Evolutionary conservation across 2,329 filamentous ascomycete genomes (phyloP).

Genomic region (Beauveria sp.): DNA sequence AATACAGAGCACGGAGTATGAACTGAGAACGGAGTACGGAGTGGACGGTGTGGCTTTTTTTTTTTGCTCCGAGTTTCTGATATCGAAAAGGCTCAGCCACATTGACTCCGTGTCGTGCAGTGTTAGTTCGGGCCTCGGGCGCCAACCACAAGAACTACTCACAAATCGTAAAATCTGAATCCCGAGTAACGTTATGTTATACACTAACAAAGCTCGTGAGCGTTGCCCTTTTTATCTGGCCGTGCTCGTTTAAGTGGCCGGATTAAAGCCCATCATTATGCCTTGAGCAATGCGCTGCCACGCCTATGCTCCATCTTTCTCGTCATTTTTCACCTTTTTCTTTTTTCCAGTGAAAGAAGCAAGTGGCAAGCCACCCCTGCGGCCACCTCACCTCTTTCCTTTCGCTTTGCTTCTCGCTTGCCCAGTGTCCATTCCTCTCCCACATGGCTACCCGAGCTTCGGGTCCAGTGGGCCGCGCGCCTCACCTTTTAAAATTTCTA

Average conservation of each 20-base stretch:
- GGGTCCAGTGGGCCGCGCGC: not conserved
- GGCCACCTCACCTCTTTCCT: not conserved
- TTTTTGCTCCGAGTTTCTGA: not conserved
- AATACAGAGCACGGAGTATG: no score
- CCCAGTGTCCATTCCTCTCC: not conserved
- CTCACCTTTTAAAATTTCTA: not conserved
- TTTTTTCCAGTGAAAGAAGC: not conserved
- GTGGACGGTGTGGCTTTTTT: not conserved
- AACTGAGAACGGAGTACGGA: no score
- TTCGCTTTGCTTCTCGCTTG: not conserved
- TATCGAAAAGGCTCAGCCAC: no score
- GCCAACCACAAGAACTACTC: no score
- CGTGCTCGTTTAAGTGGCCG: not conserved
- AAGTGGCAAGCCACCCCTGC: not conserved
- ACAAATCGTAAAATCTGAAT: no score
- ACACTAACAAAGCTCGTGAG: no score
- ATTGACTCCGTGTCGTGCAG: no score
- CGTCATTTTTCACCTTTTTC: not conserved
- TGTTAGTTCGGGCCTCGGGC: no score
- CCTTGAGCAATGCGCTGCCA: no score
- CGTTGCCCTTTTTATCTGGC: no score
- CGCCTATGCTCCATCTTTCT: constrained; percentile 8
- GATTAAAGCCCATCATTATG: not conserved
- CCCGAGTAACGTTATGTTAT: no score
- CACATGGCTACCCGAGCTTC: not conserved